Evolutionary conservation across 129 eudicot genomes (phyloP), one percentile per base, ranked within the genome.

Genomic region (Silybum marianum): DNA sequence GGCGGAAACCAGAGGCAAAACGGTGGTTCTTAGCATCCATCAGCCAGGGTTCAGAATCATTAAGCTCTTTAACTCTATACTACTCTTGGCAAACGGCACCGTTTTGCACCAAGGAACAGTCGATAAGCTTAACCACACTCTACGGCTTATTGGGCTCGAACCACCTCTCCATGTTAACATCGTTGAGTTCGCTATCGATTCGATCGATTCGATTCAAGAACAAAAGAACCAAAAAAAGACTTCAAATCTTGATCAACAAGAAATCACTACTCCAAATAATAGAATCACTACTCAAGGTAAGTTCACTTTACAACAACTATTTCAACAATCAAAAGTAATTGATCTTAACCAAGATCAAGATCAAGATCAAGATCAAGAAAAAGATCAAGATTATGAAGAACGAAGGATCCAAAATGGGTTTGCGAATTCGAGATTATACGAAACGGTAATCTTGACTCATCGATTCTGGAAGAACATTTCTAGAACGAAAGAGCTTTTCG

Each of bases 11-110:
- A 65, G 89, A 19, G 99, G 97, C n/a, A 77, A 95, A 54, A 96
- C 99, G 25, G 84, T 96, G 32, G 79, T 96, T 63, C 88, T 96
- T 40, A 96, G 98, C 58, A 96, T 96, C 70, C 99, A 96, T 74
- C 99, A 96, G 84, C 99, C 99, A 3, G 93, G 99, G 25, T 96
- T 93, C 30, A 81, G 99, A 73, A 96, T 96, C n/a, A 89, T 96
- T 30, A 91, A 96, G 87, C 85, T 91, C 51, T 93, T 96, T 58
- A 90, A 86, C 69, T 91, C 98, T 0, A 68, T 91, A 76, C 87
- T 96, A 4, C 51, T 96, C 34, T 34, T 96, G 65, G 99, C 98
- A 39, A 90, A 90, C 72, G 99, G 97, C 44, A 65, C 97, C 18
- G 95, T 93, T 78, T 73, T 93, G 90, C 99, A 93, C 82, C 97